These are phyloP conservation scores for Pinus taeda DNA, from an alignment of 75 land plant genomes.

Conservation along the genomic window DNA sequence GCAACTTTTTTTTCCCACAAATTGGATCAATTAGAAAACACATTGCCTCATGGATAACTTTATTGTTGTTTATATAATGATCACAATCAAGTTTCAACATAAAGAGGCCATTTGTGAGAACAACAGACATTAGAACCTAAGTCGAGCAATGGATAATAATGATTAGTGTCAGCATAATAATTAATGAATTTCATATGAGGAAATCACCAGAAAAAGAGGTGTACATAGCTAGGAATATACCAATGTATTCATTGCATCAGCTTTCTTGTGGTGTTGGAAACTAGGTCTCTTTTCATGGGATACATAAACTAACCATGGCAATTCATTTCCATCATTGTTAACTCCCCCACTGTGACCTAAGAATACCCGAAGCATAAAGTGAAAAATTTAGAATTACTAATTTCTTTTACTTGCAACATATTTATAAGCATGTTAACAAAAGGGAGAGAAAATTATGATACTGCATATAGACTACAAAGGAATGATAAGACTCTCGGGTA, in stretches of 20 bases:
- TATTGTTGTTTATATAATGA: slow-evolving; percentile 88
- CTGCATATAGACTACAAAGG: not conserved
- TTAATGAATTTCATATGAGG: not conserved
- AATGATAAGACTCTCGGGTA: not conserved
- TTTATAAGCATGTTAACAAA: not conserved
- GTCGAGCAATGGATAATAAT: not conserved
- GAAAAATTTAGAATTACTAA: not conserved
- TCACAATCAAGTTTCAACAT: slow-evolving; percentile 83
- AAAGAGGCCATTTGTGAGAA: slow-evolving; percentile 74
- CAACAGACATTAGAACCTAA: slow-evolving; percentile 83
- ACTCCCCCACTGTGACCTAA: slow-evolving; percentile 85
- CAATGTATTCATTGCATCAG: slow-evolving; percentile 93
- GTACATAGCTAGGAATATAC: slow-evolving; percentile 18
- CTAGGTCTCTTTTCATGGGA: slow-evolving; percentile 91
- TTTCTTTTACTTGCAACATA: too few species aligned
- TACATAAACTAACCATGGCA: slow-evolving; percentile 80
- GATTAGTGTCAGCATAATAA: not conserved
- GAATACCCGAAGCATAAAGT: slow-evolving; percentile 48
- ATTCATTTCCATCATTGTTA: slow-evolving; percentile 80
- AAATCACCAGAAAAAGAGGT: not conserved
- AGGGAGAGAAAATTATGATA: not conserved
- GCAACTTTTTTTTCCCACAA: slow-evolving; percentile 57
- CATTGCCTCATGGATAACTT: slow-evolving; percentile 82
- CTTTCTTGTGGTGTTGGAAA: slow-evolving; percentile 89
- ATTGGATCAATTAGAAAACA: slow-evolving; percentile 90